Conservation (phyloP, 2,329 filamentous ascomycete species). For the Xylaria sp. region DNA sequence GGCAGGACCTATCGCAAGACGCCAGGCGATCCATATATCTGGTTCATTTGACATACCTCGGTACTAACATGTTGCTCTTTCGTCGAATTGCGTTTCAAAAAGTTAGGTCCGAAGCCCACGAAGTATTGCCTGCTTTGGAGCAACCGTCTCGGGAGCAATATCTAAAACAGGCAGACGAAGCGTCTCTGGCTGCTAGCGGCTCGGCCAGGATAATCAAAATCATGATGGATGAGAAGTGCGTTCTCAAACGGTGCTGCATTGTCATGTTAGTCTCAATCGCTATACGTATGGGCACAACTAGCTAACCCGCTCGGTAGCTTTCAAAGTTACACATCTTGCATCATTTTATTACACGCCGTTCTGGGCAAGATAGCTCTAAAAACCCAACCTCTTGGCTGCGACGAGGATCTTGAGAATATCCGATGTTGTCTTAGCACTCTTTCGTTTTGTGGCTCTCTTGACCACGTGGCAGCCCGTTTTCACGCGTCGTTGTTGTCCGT, state of each 20-base stretch:
- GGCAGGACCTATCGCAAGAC: background rate
- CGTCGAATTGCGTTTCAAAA: slow-evolving; percentile 3
- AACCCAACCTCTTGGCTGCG: background rate
- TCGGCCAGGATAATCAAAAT: slow-evolving; percentile 6
- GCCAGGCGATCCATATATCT: slow-evolving; percentile 4
- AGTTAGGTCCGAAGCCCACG: background rate
- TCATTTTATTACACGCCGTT: background rate
- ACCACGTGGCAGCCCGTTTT: slow-evolving; percentile 12
- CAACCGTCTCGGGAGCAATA: background rate
- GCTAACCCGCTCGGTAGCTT: background rate
- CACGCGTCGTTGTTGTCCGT: background rate
- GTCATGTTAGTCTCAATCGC: background rate
- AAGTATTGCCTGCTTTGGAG: background rate
- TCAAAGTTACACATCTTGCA: slow-evolving; percentile 8
- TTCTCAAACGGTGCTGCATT: slow-evolving; percentile 4
- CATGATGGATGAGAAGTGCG: slow-evolving; percentile 2
- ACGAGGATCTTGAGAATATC: slow-evolving; percentile 6
- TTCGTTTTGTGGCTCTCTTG: background rate
- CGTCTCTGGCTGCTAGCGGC: background rate
- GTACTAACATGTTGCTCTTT: slow-evolving; percentile 7
- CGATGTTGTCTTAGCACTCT: background rate
- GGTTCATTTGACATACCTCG: slow-evolving; percentile 4
- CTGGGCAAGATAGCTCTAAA: background rate
- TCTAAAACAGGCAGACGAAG: slow-evolving; percentile 3
- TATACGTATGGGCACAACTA: too few species aligned